A percentile compares a stretch with the other conserved stretches of the same genome.
These are phyloP conservation scores for Schizochytrium sp. DNA, from an alignment of 108 stramenopile genomes.

Conservation along the genomic window DNA sequence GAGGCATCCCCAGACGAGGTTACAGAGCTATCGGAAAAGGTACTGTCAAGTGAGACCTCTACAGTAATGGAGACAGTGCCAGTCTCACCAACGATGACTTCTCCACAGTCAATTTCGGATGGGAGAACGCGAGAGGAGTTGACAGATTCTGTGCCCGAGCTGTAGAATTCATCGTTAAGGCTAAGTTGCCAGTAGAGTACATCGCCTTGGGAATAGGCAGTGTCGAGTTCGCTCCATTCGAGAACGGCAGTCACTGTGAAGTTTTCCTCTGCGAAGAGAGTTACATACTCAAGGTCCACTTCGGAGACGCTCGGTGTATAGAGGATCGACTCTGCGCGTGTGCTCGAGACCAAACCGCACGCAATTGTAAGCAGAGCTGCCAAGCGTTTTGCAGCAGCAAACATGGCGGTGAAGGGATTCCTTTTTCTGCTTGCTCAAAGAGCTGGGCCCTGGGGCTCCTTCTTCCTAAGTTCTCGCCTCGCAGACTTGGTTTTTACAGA, in stretches of 20 bases:
- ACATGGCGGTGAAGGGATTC: too few relatives aligned
- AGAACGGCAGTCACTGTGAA: background rate
- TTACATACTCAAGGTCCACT: background rate
- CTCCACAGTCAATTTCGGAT: background rate
- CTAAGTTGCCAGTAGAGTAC: background rate
- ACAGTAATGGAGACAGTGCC: background rate
- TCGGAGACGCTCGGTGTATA: background rate
- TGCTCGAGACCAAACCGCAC: background rate
- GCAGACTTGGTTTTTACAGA: too few relatives aligned
- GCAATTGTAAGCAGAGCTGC: too few relatives aligned
- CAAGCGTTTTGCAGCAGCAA: too few relatives aligned
- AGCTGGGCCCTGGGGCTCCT: too few relatives aligned
- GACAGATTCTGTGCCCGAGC: background rate
- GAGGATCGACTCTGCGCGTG: background rate
- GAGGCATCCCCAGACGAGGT: constrained; percentile 9
- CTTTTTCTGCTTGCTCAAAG: too few relatives aligned
- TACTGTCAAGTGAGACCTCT: constrained; percentile 25
- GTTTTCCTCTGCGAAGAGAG: background rate
- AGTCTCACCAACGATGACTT: background rate
- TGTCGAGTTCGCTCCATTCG: constrained; percentile 3
- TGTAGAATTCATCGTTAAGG: background rate
- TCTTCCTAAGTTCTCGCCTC: too few relatives aligned
- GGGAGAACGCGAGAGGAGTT: background rate
- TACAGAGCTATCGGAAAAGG: background rate
- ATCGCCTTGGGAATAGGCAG: constrained; percentile 9